Conservation (phyloP, 2,329 filamentous ascomycete genomes). For the Teratosphaeria nubilosa region DNA sequence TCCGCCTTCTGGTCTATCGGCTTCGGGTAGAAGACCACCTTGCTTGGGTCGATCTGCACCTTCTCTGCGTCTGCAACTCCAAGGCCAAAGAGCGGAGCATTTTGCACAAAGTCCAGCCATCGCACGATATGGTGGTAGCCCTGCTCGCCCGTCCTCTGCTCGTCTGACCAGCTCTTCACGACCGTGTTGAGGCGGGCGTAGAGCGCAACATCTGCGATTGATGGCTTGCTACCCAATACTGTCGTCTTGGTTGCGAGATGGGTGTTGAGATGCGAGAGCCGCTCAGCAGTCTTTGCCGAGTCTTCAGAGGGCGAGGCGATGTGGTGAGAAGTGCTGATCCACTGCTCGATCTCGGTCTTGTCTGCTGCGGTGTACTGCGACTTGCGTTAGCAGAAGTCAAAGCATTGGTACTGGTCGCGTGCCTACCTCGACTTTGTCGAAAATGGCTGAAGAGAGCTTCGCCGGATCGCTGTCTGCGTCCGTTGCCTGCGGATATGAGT, state of each 20-base stretch:
- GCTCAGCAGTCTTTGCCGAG: constrained; percentile 46
- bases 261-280: constrained; percentile 70
- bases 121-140: constrained; percentile 87
- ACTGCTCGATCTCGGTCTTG: constrained; percentile 79
- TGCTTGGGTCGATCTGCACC: constrained; percentile 65
- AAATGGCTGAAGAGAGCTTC: constrained; percentile 26
- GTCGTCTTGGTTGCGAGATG: constrained; percentile 85
- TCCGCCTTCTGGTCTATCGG: constrained; percentile 85
- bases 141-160: constrained; percentile 81
- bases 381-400: not conserved
- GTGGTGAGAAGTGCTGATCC: constrained; percentile 68
- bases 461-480: constrained; percentile 21
- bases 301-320: constrained; percentile 54
- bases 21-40: constrained; percentile 79
- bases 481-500: constrained; percentile 25
- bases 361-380: constrained; percentile 66
- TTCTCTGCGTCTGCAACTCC: constrained; percentile 63
- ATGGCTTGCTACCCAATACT: constrained; percentile 80
- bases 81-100: constrained; percentile 61
- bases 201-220: constrained; percentile 72
- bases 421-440: constrained; percentile 22
- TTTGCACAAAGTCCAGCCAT: constrained; percentile 90
- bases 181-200: constrained; percentile 69
- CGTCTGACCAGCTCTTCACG: constrained; percentile 68
- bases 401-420: constrained; percentile 2